These are phyloP conservation scores for Primulina huaijiensis DNA, from an alignment of 257 asterid species.

Conservation along the genomic window DNA sequence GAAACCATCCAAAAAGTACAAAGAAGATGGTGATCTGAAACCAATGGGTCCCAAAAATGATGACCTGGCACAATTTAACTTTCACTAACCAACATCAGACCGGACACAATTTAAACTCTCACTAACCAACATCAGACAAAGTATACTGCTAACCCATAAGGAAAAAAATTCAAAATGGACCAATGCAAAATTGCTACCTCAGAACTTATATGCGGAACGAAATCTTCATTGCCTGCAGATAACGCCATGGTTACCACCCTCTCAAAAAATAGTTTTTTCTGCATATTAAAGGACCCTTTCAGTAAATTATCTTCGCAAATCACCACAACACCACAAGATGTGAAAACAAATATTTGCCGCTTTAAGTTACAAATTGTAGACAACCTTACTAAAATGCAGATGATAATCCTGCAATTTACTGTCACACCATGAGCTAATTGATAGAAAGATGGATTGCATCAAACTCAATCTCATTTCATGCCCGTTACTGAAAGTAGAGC, in stretches of 20 bases:
- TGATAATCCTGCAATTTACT: constrained; percentile 81
- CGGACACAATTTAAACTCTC: not conserved
- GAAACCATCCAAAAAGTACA: not conserved
- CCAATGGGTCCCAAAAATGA: constrained; percentile 12
- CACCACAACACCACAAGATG: constrained; percentile 27
- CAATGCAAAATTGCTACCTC: constrained; percentile 49
- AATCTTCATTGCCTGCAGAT: constrained; percentile 46
- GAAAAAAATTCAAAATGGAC: constrained; percentile 15
- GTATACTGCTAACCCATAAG: constrained; percentile 12
- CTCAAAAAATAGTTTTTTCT: constrained; percentile 68
- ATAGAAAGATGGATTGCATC: constrained; percentile 58
- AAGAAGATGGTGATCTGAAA: constrained; percentile 12
- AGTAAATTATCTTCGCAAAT: constrained; percentile 26
- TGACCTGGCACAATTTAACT: not conserved
- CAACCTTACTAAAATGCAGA: constrained; percentile 76
- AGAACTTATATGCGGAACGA: constrained; percentile 38
- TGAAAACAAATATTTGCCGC: constrained; percentile 17
- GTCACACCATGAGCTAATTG: constrained; percentile 88
- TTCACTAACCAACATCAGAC: constrained; percentile 13
- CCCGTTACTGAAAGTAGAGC: constrained; percentile 43
- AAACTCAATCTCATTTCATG: constrained; percentile 48
- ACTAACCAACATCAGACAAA: constrained; percentile 13
- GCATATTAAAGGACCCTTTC: constrained; percentile 37
- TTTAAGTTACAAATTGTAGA: constrained; percentile 23
- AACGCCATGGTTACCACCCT: constrained; percentile 63